A percentile compares a stretch with the other conserved stretches of the same genome.
Conservation (phyloP, 2,329 filamentous ascomycete genomes). For the Aspergillus hortae region DNA sequence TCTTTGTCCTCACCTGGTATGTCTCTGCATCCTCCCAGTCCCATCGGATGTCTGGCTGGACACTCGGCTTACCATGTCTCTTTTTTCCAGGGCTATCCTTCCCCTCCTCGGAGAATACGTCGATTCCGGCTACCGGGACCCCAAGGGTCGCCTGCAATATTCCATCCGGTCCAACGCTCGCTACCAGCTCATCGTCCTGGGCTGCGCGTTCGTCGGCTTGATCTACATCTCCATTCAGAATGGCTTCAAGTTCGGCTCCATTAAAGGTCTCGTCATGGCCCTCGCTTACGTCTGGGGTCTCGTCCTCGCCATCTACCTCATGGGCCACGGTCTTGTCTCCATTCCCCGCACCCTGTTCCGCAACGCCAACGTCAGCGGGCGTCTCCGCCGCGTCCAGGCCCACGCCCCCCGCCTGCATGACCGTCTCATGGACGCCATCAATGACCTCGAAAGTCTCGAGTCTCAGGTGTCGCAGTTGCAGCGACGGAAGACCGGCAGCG, state of each 20-base stretch:
- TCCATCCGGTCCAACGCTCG: constrained; percentile 82
- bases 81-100: constrained; percentile 71
- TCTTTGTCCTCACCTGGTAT: constrained; percentile 90
- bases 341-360: constrained; percentile 79
- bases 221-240: constrained; percentile 80
- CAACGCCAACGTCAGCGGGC: constrained; percentile 71
- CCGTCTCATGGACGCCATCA: constrained; percentile 77
- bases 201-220: constrained; percentile 65
- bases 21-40: constrained; percentile 17
- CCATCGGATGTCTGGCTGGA: not conserved
- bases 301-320: constrained; percentile 87
- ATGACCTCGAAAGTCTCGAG: constrained; percentile 76
- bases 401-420: constrained; percentile 82
- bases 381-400: constrained; percentile 70
- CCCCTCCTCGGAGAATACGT: constrained; percentile 92
- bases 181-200: constrained; percentile 79
- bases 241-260: constrained; percentile 65
- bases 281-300: constrained; percentile 92
- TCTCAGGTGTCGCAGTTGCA: constrained; percentile 74
- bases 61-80: not conserved
- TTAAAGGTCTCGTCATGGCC: constrained; percentile 88
- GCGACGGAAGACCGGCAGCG: constrained; percentile 74
- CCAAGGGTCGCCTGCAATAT: constrained; percentile 75
- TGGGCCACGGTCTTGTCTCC: constrained; percentile 94
- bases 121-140: constrained; percentile 88